Conservation (phyloP, 2,329 filamentous ascomycete genomes). For the Fusarium proliferatum region DNA sequence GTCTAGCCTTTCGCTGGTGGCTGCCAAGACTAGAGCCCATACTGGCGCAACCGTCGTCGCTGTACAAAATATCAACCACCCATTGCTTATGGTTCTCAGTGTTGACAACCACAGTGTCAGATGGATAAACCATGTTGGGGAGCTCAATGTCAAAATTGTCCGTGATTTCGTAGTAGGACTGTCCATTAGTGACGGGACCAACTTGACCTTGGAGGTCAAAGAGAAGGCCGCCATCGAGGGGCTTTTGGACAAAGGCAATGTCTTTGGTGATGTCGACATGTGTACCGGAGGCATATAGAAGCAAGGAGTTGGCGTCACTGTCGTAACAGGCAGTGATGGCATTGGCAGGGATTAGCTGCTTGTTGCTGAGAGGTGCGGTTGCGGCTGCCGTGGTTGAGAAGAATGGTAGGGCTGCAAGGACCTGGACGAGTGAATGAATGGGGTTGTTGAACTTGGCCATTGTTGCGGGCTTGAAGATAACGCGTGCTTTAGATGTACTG, state of each 20-base stretch:
- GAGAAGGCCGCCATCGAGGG: neutral
- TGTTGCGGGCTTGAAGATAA: neutral
- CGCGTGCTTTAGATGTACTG: neutral
- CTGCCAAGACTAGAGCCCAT: neutral
- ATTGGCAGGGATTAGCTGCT: neutral
- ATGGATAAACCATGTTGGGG: neutral
- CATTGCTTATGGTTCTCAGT: neutral
- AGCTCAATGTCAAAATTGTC: neutral
- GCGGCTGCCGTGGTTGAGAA: neutral
- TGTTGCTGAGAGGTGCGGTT: neutral
- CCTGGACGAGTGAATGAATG: neutral
- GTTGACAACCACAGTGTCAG: neutral
- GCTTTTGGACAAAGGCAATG: neutral
- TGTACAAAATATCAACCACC: neutral
- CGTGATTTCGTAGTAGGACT: neutral
- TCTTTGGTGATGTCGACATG: neutral
- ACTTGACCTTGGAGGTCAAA: neutral
- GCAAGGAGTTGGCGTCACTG: neutral
- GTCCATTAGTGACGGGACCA: neutral
- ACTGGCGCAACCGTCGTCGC: neutral
- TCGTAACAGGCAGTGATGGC: neutral
- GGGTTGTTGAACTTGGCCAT: neutral
- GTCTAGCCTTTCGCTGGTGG: neutral
- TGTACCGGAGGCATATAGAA: neutral
- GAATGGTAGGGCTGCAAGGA: neutral